Percentiles rank a stretch among this genome's conserved stretches.
These are phyloP conservation scores for Cercospora sesami DNA, from an alignment of 2,329 filamentous ascomycete genomes.

Conservation along the genomic window DNA sequence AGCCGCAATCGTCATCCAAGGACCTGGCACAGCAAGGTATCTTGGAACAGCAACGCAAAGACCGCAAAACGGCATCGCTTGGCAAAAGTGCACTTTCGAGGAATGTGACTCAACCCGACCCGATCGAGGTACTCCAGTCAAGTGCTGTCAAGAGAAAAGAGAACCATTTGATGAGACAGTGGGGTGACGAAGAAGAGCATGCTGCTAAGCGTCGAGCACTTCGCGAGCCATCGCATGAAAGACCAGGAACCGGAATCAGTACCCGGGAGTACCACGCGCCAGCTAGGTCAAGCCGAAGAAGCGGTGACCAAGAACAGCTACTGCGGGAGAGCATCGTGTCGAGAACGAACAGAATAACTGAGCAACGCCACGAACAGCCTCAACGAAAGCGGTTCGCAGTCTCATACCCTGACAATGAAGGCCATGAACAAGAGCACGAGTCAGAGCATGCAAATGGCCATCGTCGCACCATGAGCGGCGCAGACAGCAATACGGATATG, in stretches of 20 bases:
- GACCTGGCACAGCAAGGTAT: not conserved
- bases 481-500: slow-evolving; percentile 15
- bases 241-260: not conserved
- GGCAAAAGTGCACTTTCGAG: slow-evolving; percentile 2
- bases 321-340: not conserved
- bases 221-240: not conserved
- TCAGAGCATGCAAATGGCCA: not conserved
- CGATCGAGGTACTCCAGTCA: slow-evolving; percentile 1
- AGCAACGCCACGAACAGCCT: not conserved
- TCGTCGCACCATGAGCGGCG: not conserved
- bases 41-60: not conserved
- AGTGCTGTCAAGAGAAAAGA: slow-evolving; percentile 15
- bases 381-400: not conserved
- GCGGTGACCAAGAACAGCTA: slow-evolving; percentile 1
- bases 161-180: not conserved
- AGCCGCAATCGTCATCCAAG: not conserved
- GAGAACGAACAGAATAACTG: not conserved
- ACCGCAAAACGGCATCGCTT: slow-evolving; percentile 12
- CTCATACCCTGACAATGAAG: not conserved
- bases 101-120: not conserved
- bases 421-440: slow-evolving; percentile 1
- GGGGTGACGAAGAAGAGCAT: slow-evolving; percentile 1
- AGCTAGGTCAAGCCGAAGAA: not conserved
- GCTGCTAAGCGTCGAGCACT: not conserved
- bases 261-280: not conserved